Conservation (phyloP, 345 rosid species). For the Hibiscus mutabilis region DNA sequence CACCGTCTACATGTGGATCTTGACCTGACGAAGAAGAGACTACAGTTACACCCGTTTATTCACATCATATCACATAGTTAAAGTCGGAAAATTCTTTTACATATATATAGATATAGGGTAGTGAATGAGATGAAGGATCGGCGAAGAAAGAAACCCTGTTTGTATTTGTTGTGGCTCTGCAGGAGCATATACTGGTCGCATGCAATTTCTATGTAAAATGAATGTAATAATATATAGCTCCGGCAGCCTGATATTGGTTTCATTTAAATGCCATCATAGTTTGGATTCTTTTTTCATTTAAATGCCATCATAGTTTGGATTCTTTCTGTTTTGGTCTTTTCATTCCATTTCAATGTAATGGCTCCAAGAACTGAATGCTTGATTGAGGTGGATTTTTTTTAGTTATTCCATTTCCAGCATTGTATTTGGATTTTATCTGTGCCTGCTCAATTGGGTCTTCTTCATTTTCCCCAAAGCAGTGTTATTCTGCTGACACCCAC, state of each 20-base stretch:
- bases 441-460: no score
- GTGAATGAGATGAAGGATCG: background rate
- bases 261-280: no score
- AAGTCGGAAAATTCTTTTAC: background rate
- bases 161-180: background rate
- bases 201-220: background rate
- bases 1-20: constrained; percentile 66
- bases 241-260: background rate
- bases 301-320: no score
- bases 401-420: no score
- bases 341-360: no score
- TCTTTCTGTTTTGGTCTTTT: no score
- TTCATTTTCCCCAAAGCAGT: no score
- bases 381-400: no score
- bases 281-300: no score
- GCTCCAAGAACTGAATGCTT: no score
- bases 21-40: constrained; percentile 30
- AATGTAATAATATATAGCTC: background rate
- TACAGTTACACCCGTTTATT: background rate
- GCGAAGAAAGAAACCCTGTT: background rate
- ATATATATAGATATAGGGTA: background rate
- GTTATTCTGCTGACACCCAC: no score
- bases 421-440: no score
- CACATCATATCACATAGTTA: background rate
- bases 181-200: background rate